Conservation (phyloP, 2,329 filamentous ascomycete species). For the Alternaria sp. region DNA sequence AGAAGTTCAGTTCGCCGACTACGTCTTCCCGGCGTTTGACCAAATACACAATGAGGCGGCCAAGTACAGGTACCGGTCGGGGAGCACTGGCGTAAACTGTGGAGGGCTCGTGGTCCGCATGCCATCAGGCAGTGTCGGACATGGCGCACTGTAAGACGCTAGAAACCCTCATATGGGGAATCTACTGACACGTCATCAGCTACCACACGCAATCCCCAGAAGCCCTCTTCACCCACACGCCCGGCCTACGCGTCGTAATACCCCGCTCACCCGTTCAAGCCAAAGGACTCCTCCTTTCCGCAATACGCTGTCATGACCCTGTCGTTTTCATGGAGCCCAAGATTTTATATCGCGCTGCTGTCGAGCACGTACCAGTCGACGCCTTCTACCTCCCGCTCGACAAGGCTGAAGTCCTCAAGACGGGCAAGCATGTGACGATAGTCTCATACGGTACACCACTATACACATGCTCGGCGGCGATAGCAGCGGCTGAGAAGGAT, state of each 20-base stretch:
- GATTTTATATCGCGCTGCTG: constrained; percentile 87
- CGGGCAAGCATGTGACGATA: constrained; percentile 81
- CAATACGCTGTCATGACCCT: constrained; percentile 80
- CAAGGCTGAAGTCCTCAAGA: constrained; percentile 83
- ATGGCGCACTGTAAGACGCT: constrained; percentile 72
- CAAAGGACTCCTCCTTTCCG: constrained; percentile 83
- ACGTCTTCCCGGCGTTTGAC: constrained; percentile 91
- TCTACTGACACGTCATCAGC: constrained; percentile 40
- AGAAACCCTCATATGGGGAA: neutral
- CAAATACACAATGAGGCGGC: constrained; percentile 94
- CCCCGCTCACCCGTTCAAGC: constrained; percentile 86
- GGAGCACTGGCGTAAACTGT: constrained; percentile 61
- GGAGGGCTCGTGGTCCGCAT: constrained; percentile 88
- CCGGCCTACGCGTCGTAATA: constrained; percentile 84
- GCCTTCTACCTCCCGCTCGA: constrained; percentile 84
- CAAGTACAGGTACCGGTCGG: constrained; percentile 82
- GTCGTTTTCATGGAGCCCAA: constrained; percentile 96
- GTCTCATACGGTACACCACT: constrained; percentile 90
- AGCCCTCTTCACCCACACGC: constrained; percentile 85
- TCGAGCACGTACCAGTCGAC: constrained; percentile 86
- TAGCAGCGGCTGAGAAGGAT: constrained; percentile 77
- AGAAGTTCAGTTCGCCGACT: constrained; percentile 96
- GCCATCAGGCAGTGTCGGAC: constrained; percentile 89
- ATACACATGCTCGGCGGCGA: constrained; percentile 81
- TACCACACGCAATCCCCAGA: constrained; percentile 93